Evolutionary conservation across 2,329 filamentous ascomycete species (phyloP).

Genomic region (Xylaria sp.): DNA sequence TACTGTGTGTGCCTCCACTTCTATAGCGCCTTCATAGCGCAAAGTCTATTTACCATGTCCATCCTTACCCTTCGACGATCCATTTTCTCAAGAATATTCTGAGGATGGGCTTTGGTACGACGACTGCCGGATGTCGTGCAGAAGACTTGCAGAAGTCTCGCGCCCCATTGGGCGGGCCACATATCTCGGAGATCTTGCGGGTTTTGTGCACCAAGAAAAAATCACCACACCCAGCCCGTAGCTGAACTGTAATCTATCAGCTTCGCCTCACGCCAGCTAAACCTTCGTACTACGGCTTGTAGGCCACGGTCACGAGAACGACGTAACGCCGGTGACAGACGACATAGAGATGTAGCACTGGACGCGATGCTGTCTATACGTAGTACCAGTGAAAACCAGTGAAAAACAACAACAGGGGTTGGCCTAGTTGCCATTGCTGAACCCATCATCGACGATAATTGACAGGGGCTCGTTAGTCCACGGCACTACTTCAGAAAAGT

Average conservation of each 20-base stretch:
- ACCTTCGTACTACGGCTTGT: not conserved
- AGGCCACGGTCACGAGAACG: not conserved
- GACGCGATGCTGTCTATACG: not conserved
- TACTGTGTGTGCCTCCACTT: conserved; percentile 18
- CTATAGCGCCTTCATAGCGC: conserved; percentile 27
- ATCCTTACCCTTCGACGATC: conserved; percentile 26
- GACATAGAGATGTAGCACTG: not conserved
- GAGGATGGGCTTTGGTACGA: not conserved
- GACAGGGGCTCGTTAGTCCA: conserved; percentile 25
- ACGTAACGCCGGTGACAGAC: not conserved
- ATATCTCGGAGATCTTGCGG: conserved; percentile 7
- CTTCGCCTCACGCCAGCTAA: not conserved
- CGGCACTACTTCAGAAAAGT: conserved; percentile 10
- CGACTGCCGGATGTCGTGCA: conserved; percentile 17
- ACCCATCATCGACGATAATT: conserved; percentile 25
- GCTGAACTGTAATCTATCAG: conserved; percentile 12
- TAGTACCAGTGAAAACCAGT: not conserved
- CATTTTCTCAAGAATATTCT: not conserved
- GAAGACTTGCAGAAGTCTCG: conserved; percentile 11
- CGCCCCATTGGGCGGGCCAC: not conserved
- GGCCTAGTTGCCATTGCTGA: conserved; percentile 10
- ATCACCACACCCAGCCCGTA: conserved; percentile 11
- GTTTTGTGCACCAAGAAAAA: not conserved
- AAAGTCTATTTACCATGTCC: conserved; percentile 34
- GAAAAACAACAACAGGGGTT: conserved; percentile 19